Base-by-base conservation (phyloP, 257 asterid genomes). In the Nicotiana obtusifolia region DNA sequence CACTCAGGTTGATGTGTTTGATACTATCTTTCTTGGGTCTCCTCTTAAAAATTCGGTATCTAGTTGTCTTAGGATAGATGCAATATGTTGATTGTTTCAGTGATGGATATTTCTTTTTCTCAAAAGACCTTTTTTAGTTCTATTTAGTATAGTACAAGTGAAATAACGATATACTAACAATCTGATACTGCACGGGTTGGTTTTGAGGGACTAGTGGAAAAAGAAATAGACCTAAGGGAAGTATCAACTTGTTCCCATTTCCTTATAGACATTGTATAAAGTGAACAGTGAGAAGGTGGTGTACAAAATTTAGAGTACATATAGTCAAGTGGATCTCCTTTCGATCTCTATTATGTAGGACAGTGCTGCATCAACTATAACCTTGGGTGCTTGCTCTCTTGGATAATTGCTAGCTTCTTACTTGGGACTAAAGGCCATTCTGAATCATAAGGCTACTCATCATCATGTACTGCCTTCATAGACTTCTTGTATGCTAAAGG, bases 1-100 rank as follows among this genome's bases (percentile, higher is more conserved):
- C 99, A 94, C 89, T 1, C 77, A 68, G 97, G 98, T 94, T 61
- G 84, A 90, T 81, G 52, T 81, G 68, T 78, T 65, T 69, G 24
- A 28, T 47, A 24, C 22, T 66, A 20, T 35, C 57, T 28, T 54
- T 78, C 56, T 35, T 76, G 28, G 61, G 31, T 56, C 69, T 31
- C 57, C 44, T 31, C 6, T 16, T 47, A 73, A 22, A 4, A 71
- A 22, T 73, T 15, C 61, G 15, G 37, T 14, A 15, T 47, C 41
- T 14, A 47, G 54, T 26, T 73, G 60, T 73, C 11, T 47, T 22
- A 47, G 22, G 79, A 47, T 47, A 73, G 15, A 26, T 14, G 61
- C 60, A 24, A 13, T 20, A 30, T 65, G 76, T 67, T 67, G 30
- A 10, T 35, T 67, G 76, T 35, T 19, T 35, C 54, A 35, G 3